A percentile compares a stretch with the other conserved stretches of the same genome.
phyloP scores from a whole-genome alignment of 2,329 filamentous ascomycete species.

The Alternaria brassicicola region DNA sequence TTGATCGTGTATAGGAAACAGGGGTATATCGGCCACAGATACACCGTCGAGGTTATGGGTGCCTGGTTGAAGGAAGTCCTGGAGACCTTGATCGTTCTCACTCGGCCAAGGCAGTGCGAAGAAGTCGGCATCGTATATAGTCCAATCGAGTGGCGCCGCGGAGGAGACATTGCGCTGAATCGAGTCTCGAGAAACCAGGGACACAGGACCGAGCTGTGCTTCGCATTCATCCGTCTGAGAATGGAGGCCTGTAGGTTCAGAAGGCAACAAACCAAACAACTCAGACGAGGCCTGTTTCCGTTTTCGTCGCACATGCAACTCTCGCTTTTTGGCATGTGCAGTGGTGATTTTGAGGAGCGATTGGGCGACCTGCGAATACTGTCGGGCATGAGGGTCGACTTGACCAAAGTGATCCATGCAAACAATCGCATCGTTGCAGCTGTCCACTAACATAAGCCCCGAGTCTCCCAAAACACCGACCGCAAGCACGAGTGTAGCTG shows the following conservation, averaged over 20 bases:
- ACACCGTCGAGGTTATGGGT: conserved; percentile 37
- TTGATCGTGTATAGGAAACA: conserved; percentile 41
- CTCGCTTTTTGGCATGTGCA: conserved; percentile 33
- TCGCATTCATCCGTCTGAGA: background rate
- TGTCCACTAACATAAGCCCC: conserved; percentile 27
- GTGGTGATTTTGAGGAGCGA: conserved; percentile 35
- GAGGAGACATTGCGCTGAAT: conserved; percentile 10
- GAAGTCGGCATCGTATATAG: conserved; percentile 42
- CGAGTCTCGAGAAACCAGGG: conserved; percentile 4
- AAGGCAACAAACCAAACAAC: conserved; percentile 35
- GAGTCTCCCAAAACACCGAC: conserved; percentile 36
- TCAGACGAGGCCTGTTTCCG: conserved; percentile 39
- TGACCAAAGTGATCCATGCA: conserved; percentile 38
- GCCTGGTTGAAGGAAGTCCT: conserved; percentile 41
- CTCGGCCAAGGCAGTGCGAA: conserved; percentile 40
- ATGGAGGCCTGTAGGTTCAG: conserved; percentile 4
- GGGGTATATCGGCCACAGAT: conserved; percentile 40
- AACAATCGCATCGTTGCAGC: conserved; percentile 29
- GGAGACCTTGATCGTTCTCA: conserved; percentile 40
- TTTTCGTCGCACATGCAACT: conserved; percentile 28
- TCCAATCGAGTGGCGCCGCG: conserved; percentile 33
- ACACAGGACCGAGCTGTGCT: conserved; percentile 1
- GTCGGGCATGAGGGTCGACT: conserved; percentile 38
- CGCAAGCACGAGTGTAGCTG: conserved; percentile 37
- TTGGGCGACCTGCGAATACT: conserved; percentile 37